These are phyloP conservation scores for Kwoniella sp. DNA, from an alignment of 768 basidiomycete species.

Conservation along the genomic window DNA sequence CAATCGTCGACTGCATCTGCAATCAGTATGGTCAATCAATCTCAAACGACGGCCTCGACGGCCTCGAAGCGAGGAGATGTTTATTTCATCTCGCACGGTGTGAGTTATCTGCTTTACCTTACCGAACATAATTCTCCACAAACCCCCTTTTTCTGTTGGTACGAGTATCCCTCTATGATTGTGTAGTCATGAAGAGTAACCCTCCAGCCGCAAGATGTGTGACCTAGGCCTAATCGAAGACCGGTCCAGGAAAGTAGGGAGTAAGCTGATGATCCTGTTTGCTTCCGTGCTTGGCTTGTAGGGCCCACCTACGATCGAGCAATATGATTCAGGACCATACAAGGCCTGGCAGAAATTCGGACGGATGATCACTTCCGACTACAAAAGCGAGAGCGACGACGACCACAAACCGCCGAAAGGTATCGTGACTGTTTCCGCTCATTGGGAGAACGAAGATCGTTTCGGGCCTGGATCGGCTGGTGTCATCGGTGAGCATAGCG, in stretches of 20 bases:
- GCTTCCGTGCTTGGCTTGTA: too few species aligned
- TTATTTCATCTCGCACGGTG: constrained; percentile 54
- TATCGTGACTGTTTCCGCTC: constrained; percentile 47
- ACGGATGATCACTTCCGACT: constrained; percentile 19
- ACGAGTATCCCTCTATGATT: too few species aligned
- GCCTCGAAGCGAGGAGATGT: constrained; percentile 33
- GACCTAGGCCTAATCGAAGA: too few species aligned
- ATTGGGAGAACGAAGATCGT: constrained; percentile 45
- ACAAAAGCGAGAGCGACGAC: too few species aligned
- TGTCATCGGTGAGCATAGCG: constrained; percentile 37
- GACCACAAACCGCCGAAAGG: too few species aligned
- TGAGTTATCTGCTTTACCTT: constrained; percentile 13
- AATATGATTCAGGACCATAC: constrained; percentile 35
- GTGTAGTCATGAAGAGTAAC: too few species aligned
- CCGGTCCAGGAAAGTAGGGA: too few species aligned
- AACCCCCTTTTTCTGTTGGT: too few species aligned
- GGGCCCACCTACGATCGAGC: constrained; percentile 50
- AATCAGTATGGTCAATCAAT: neutral
- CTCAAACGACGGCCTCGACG: neutral
- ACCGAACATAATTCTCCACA: neutral
- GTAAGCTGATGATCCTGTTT: too few species aligned
- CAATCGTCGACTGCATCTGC: neutral
- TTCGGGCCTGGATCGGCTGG: constrained; percentile 2
- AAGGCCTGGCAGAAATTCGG: constrained; percentile 47
- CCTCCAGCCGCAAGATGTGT: too few species aligned